Conservation (phyloP, 1,284 basidiomycete species). For the Peniophora sp. region DNA sequence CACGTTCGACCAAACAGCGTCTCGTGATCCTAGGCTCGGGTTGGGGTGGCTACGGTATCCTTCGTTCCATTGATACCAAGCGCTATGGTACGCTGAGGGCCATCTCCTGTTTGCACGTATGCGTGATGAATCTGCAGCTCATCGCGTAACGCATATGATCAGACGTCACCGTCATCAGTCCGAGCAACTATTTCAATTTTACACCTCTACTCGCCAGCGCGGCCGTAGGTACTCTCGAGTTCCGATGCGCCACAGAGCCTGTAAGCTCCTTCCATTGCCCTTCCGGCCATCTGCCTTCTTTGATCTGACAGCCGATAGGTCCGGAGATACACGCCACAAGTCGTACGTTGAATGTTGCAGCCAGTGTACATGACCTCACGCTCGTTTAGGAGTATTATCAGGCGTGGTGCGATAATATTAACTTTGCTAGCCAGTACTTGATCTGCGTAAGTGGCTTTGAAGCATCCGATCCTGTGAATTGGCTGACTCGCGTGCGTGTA, state of each 20-base stretch:
- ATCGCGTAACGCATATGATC: slow-evolving; percentile 10
- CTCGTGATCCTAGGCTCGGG: slow-evolving; percentile 81
- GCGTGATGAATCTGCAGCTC: too few relatives aligned
- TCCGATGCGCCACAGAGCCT: slow-evolving; percentile 74
- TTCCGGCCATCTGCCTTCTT: too few relatives aligned
- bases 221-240: slow-evolving; percentile 79
- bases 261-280: too few relatives aligned
- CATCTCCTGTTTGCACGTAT: too few relatives aligned
- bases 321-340: slow-evolving; percentile 46
- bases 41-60: slow-evolving; percentile 78
- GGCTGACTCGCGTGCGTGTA: neutral
- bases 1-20: slow-evolving; percentile 22
- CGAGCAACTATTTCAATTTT: slow-evolving; percentile 78
- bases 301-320: slow-evolving; percentile 28
- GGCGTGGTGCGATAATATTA: slow-evolving; percentile 72
- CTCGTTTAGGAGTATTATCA: slow-evolving; percentile 47
- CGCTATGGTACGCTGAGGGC: slow-evolving; percentile 54
- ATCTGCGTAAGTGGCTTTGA: slow-evolving; percentile 51
- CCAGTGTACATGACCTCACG: neutral
- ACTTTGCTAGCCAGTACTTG: slow-evolving; percentile 55
- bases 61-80: slow-evolving; percentile 58
- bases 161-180: slow-evolving; percentile 70
- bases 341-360: slow-evolving; percentile 28
- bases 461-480: neutral
- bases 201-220: slow-evolving; percentile 74